Conservation (phyloP, 257 asterid species). For the Fraxinus pennsylvanica region DNA sequence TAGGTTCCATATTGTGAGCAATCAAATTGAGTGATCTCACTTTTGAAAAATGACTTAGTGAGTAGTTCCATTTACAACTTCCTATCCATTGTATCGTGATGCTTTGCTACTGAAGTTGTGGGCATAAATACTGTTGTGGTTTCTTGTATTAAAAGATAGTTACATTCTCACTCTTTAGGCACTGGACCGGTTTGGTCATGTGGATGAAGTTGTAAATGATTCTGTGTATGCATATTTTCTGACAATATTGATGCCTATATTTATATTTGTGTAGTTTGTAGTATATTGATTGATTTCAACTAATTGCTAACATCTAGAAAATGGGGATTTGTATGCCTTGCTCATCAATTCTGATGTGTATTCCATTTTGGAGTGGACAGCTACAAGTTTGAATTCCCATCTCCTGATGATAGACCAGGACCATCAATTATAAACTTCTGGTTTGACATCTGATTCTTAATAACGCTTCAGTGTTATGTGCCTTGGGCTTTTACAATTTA, state of each 20-base stretch:
- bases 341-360: slow-evolving; percentile 20
- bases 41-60: neutral
- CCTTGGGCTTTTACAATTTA: slow-evolving; percentile 10
- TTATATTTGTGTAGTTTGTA: slow-evolving; percentile 1
- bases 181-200: slow-evolving; percentile 78
- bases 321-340: slow-evolving; percentile 6
- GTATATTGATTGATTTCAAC: slow-evolving; percentile 21
- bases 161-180: slow-evolving; percentile 47
- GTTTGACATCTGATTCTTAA: slow-evolving; percentile 40
- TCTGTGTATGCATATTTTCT: slow-evolving; percentile 66
- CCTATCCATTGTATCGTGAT: neutral
- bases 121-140: neutral
- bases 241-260: neutral
- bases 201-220: slow-evolving; percentile 86
- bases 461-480: slow-evolving; percentile 11
- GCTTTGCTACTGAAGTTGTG: neutral
- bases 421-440: slow-evolving; percentile 97
- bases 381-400: slow-evolving; percentile 96
- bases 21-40: slow-evolving; percentile 11
- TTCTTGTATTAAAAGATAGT: neutral
- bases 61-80: neutral
- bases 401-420: slow-evolving; percentile 98
- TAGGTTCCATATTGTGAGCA: neutral
- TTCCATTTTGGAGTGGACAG: slow-evolving; percentile 46
- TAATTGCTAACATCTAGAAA: slow-evolving; percentile 16